A percentile compares a stretch with the other conserved stretches of the same genome.
phyloP scores from a whole-genome alignment of 495 filamentous ascomycete species.

The Penicillium diatomitis region DNA sequence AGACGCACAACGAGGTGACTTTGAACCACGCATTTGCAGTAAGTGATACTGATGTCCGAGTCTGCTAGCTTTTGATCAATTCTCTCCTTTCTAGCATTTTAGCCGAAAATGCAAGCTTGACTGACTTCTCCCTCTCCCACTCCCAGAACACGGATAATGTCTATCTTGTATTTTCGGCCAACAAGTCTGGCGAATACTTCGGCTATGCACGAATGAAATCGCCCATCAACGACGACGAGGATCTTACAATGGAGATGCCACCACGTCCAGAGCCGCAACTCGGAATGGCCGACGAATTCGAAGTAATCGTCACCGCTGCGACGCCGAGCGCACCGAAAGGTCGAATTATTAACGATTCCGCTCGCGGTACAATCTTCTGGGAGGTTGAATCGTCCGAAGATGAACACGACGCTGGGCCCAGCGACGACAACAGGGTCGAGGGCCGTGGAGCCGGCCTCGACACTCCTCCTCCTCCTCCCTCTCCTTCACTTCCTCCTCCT shows the following conservation, averaged over 20 bases:
- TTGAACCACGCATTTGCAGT: slow-evolving; percentile 84
- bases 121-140: not conserved
- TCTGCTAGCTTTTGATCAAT: not conserved
- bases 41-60: slow-evolving; percentile 15
- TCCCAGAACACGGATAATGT: slow-evolving; percentile 69
- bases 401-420: slow-evolving; percentile 24
- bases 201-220: slow-evolving; percentile 92
- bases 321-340: slow-evolving; percentile 77
- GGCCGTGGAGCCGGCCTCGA: not conserved
- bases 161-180: slow-evolving; percentile 95
- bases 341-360: slow-evolving; percentile 86
- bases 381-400: slow-evolving; percentile 64
- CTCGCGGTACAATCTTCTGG: slow-evolving; percentile 94
- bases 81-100: not conserved
- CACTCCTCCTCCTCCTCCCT: not conserved
- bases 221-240: slow-evolving; percentile 66
- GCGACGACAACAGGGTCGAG: slow-evolving; percentile 31
- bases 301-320: slow-evolving; percentile 65
- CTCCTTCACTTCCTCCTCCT: not conserved
- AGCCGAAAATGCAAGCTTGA: not conserved
- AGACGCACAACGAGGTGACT: slow-evolving; percentile 78
- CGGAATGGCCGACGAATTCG: slow-evolving; percentile 43
- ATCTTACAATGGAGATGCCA: slow-evolving; percentile 50
- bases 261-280: slow-evolving; percentile 43
- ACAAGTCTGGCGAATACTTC: slow-evolving; percentile 97